These are phyloP conservation scores for Thielaviopsis ethacetica DNA, from an alignment of 2,329 filamentous ascomycete genomes.

Conservation along the genomic window DNA sequence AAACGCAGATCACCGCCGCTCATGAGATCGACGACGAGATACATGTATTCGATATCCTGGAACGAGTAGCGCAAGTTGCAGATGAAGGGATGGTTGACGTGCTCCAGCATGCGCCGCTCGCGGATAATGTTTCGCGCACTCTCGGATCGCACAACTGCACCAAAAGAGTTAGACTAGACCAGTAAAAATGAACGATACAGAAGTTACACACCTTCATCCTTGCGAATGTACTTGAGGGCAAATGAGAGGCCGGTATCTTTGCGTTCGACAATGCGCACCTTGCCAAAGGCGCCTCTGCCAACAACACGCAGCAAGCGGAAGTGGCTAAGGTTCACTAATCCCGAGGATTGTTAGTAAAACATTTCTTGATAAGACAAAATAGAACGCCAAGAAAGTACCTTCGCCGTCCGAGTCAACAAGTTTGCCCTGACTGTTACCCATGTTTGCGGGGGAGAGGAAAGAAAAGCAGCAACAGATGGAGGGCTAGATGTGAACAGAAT, in stretches of 20 bases:
- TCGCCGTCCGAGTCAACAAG: constrained; percentile 84
- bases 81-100: constrained; percentile 93
- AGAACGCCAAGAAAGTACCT: constrained; percentile 36
- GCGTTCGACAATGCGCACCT: constrained; percentile 94
- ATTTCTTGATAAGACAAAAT: background rate
- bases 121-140: constrained; percentile 97
- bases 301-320: constrained; percentile 91
- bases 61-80: constrained; percentile 98
- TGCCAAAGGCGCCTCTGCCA: constrained; percentile 94
- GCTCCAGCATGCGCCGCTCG: constrained; percentile 93
- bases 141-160: constrained; percentile 80
- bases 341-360: background rate
- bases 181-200: background rate
- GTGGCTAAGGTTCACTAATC: constrained; percentile 82
- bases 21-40: constrained; percentile 96
- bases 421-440: constrained; percentile 95
- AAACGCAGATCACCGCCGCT: constrained; percentile 92
- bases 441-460: background rate
- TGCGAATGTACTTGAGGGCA: constrained; percentile 93
- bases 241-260: constrained; percentile 92
- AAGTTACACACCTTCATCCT: constrained; percentile 65
- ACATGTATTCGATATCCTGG: constrained; percentile 98
- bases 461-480: background rate
- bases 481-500: background rate
- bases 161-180: background rate